These are phyloP conservation scores for Calycina marina DNA, from an alignment of 2,329 filamentous ascomycete genomes.

Conservation along the genomic window DNA sequence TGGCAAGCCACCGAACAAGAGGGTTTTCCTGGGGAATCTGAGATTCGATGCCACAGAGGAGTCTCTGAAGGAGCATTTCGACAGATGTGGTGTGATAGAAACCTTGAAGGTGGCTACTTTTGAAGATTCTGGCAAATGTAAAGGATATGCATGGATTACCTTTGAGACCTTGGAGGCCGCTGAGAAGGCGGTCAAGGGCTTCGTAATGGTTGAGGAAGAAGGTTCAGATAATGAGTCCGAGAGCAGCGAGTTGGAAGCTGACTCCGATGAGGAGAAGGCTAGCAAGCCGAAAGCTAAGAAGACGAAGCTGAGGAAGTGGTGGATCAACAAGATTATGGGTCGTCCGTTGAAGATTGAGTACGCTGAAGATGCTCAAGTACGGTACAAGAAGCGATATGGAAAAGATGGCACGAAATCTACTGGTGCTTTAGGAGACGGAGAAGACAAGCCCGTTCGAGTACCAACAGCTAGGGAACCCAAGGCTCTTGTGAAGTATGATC, in stretches of 20 bases:
- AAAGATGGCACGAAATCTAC: conserved; percentile 38
- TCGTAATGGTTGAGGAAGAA: conserved; percentile 50
- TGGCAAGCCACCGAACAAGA: conserved; percentile 56
- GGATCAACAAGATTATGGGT: conserved; percentile 72
- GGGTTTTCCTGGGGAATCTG: conserved; percentile 83
- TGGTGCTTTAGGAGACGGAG: conserved; percentile 4
- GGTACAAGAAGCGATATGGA: conserved; percentile 90
- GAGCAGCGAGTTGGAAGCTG: conserved; percentile 23
- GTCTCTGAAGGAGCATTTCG: conserved; percentile 66
- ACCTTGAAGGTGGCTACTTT: conserved; percentile 87
- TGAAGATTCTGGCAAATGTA: conserved; percentile 93
- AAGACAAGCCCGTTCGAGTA: conserved; percentile 7
- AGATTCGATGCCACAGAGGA: conserved; percentile 72
- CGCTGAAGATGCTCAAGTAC: conserved; percentile 74
- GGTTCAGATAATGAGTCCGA: conserved; percentile 23
- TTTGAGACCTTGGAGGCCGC: conserved; percentile 70
- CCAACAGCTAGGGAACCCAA: conserved; percentile 15
- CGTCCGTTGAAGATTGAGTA: conserved; percentile 78
- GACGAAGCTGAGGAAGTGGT: conserved; percentile 56
- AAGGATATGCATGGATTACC: conserved; percentile 90
- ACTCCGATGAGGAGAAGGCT: conserved; percentile 19
- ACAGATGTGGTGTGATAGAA: conserved; percentile 68
- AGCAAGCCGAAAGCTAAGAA: conserved; percentile 44
- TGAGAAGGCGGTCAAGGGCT: conserved; percentile 66
- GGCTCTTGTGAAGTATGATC: conserved; percentile 28